phyloP scores from a whole-genome alignment of 371 early-diverging fungal species.

The Apophysomyces trapeziformis region DNA sequence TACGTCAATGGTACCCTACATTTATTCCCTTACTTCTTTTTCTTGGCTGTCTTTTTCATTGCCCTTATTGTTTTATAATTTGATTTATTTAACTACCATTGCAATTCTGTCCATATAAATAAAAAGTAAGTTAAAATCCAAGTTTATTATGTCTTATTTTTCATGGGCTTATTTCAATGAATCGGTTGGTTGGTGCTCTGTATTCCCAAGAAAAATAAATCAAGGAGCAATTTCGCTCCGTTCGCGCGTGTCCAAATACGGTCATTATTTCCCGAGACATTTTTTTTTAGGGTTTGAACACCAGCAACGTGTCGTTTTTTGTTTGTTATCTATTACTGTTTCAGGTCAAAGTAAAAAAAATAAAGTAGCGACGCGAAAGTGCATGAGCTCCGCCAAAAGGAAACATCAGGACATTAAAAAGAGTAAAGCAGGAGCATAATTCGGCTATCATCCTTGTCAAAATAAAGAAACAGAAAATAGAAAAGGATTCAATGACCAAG shows the following conservation, averaged over 20 bases:
- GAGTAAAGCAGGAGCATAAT: not conserved
- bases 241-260: constrained; percentile 1
- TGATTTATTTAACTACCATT: too few relatives aligned
- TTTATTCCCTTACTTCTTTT: too few relatives aligned
- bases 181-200: too few relatives aligned
- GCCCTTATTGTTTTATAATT: too few relatives aligned
- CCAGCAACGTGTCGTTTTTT: constrained; percentile 7
- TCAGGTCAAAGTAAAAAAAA: constrained; percentile 4
- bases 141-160: too few relatives aligned
- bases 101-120: too few relatives aligned
- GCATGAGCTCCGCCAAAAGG: not conserved
- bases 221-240: not conserved
- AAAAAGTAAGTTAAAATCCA: too few relatives aligned
- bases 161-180: too few relatives aligned
- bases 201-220: not conserved
- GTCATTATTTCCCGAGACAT: not conserved
- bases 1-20: too few relatives aligned
- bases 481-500: not conserved
- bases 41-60: too few relatives aligned
- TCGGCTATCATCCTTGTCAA: not conserved
- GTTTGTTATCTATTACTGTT: constrained; percentile 9
- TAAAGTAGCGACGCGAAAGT: not conserved
- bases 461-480: not conserved
- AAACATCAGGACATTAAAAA: not conserved
- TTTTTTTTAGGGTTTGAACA: constrained; percentile 4